Percentiles rank a stretch among this genome's conserved stretches.
Conservation (phyloP, 768 basidiomycete genomes). For the Leccinum pellstonianum region DNA sequence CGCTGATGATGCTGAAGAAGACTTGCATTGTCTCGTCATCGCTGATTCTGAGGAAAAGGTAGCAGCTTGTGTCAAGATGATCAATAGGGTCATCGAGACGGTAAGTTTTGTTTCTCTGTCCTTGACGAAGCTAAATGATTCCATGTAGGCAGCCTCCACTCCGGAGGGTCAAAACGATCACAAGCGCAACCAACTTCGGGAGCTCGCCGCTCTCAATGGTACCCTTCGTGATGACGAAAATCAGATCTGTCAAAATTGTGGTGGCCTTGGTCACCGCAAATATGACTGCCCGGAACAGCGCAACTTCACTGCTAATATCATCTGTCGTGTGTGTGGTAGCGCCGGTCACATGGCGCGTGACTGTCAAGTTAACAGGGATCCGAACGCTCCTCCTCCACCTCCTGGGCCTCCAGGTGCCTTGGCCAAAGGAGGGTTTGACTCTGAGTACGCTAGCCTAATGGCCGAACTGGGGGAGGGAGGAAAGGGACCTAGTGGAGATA, state of each 20-base stretch:
- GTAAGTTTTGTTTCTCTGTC: conserved; percentile 44
- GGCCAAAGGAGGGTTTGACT: conserved; percentile 84
- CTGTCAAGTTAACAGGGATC: conserved; percentile 91
- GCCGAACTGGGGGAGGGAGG: conserved; percentile 92
- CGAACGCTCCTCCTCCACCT: conserved; percentile 64
- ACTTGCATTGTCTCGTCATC: conserved; percentile 95
- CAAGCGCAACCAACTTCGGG: conserved; percentile 97
- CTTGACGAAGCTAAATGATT: background rate
- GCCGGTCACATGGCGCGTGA: conserved; percentile 99
- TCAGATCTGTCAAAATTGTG: conserved; percentile 97
- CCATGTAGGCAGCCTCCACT: conserved; percentile 86
- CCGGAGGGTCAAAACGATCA: conserved; percentile 99
- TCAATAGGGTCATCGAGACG: conserved; percentile 97
- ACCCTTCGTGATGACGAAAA: conserved; percentile 99
- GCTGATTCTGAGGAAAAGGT: conserved; percentile 94
- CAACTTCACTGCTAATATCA: conserved; percentile 99
- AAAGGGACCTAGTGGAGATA: conserved; percentile 53
- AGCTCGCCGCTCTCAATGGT: conserved; percentile 95
- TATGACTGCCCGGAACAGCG: conserved; percentile 98
- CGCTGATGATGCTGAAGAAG: conserved; percentile 97
- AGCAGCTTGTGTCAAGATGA: conserved; percentile 85
- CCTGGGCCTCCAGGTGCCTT: conserved; percentile 35
- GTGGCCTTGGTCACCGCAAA: conserved; percentile 92
- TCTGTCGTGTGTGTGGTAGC: conserved; percentile 97
- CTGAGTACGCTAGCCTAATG: conserved; percentile 97